Percentiles rank a stretch among this genome's conserved stretches.
These are phyloP conservation scores for Tolypocladium ovalisporum DNA, from an alignment of 2,329 filamentous ascomycete species.

Conservation along the genomic window DNA sequence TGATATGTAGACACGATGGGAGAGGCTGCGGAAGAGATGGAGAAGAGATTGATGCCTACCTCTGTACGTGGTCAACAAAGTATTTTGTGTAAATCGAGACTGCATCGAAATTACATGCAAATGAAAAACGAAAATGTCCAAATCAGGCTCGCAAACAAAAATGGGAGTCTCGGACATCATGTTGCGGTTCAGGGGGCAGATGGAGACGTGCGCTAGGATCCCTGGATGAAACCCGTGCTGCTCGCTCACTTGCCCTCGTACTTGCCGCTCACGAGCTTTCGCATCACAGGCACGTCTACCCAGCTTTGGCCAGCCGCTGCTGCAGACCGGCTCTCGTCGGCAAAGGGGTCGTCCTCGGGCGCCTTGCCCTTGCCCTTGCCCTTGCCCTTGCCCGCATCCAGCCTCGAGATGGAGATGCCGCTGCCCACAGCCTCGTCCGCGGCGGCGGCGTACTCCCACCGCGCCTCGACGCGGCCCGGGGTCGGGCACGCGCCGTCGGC, in stretches of 20 bases:
- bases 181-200: neutral
- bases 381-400: slow-evolving; percentile 40
- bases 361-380: slow-evolving; percentile 31
- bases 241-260: slow-evolving; percentile 45
- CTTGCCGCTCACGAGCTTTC: slow-evolving; percentile 64
- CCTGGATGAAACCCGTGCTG: neutral
- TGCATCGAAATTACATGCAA: neutral
- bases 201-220: neutral
- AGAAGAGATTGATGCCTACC: neutral
- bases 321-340: slow-evolving; percentile 29
- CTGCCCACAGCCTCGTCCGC: slow-evolving; percentile 38
- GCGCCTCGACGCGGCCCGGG: slow-evolving; percentile 68
- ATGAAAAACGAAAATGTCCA: neutral
- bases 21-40: neutral
- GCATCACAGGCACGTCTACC: slow-evolving; percentile 54
- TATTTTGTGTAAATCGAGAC: neutral
- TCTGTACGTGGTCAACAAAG: neutral
- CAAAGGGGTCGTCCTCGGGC: slow-evolving; percentile 60
- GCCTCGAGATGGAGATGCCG: slow-evolving; percentile 53
- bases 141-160: neutral
- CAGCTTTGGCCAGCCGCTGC: slow-evolving; percentile 33
- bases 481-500: slow-evolving; percentile 61
- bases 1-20: neutral
- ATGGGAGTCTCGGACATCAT: neutral
- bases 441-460: slow-evolving; percentile 54